Percentiles rank a stretch among this genome's conserved stretches.
Conservation (phyloP, 2,329 filamentous ascomycete genomes). For the Hypomyces rosellus region DNA sequence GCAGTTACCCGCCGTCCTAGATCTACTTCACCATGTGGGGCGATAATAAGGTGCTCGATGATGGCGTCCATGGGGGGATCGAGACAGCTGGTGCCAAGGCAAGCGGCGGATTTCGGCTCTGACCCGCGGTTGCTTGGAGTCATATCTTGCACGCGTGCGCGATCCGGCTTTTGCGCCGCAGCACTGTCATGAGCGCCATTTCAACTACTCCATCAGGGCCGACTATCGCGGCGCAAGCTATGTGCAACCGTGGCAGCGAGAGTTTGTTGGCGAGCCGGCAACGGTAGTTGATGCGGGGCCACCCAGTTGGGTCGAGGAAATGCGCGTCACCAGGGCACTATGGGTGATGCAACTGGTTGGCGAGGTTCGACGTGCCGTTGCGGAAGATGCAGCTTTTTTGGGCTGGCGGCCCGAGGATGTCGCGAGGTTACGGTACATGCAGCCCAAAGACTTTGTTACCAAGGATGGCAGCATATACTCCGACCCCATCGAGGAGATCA, state of each 20-base stretch:
- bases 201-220: not conserved
- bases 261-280: constrained; percentile 3
- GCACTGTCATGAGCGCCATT: constrained; percentile 4
- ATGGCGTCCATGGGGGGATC: too few relatives aligned
- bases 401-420: constrained; percentile 11
- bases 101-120: constrained; percentile 15
- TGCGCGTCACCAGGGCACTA: constrained; percentile 17
- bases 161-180: constrained; percentile 12
- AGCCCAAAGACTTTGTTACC: constrained; percentile 1
- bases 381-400: not conserved
- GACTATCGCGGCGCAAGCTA: not conserved
- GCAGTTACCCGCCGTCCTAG: too few relatives aligned
- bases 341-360: constrained; percentile 16
- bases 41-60: too few relatives aligned
- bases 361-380: constrained; percentile 5
- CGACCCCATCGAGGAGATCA: too few relatives aligned
- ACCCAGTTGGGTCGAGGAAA: constrained; percentile 19
- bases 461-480: too few relatives aligned
- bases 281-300: constrained; percentile 6
- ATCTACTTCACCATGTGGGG: too few relatives aligned
- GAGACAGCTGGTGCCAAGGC: too few relatives aligned
- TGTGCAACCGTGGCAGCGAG: constrained; percentile 9
- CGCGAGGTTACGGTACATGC: not conserved
- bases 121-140: constrained; percentile 16
- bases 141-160: constrained; percentile 11